A percentile compares a stretch with the other conserved stretches of the same genome.
phyloP scores from a whole-genome alignment of 768 basidiomycete species.

The Suillus spraguei region DNA sequence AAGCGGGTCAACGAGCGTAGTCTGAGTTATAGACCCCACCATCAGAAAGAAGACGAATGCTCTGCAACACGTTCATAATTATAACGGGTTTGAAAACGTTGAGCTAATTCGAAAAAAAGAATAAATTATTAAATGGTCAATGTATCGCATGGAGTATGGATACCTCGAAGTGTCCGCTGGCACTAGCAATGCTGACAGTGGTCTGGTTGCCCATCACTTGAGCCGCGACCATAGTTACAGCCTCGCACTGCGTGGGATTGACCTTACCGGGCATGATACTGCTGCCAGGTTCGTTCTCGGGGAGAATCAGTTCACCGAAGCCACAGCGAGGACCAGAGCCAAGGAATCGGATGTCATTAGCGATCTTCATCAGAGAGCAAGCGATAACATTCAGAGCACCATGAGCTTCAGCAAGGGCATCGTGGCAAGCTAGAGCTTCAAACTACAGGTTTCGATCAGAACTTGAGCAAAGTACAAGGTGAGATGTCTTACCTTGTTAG shows the following conservation, averaged over 20 bases:
- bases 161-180: slow-evolving; percentile 97
- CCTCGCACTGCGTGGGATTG: slow-evolving; percentile 99
- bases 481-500: slow-evolving; percentile 79
- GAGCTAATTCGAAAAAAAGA: slow-evolving; percentile 50
- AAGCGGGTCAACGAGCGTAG: slow-evolving; percentile 6
- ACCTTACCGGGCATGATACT: slow-evolving; percentile 99
- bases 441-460: slow-evolving; percentile 54
- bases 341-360: slow-evolving; percentile 98
- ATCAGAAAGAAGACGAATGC: slow-evolving; percentile 90
- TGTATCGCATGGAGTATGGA: slow-evolving; percentile 6
- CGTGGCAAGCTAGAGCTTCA: slow-evolving; percentile 95
- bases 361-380: slow-evolving; percentile 99
- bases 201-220: slow-evolving; percentile 99
- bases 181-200: slow-evolving; percentile 86
- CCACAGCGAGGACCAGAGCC: slow-evolving; percentile 98
- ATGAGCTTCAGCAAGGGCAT: slow-evolving; percentile 97
- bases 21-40: slow-evolving; percentile 46
- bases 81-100: slow-evolving; percentile 99
- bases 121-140: slow-evolving; percentile 13
- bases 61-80: slow-evolving; percentile 96
- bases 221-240: slow-evolving; percentile 97
- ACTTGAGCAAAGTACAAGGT: neutral
- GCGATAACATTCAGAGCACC: slow-evolving; percentile 96
- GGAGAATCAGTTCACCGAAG: slow-evolving; percentile 89
- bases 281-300: slow-evolving; percentile 98